Conservation (phyloP, 139 green algal species). For the Bryopsis sp. region DNA sequence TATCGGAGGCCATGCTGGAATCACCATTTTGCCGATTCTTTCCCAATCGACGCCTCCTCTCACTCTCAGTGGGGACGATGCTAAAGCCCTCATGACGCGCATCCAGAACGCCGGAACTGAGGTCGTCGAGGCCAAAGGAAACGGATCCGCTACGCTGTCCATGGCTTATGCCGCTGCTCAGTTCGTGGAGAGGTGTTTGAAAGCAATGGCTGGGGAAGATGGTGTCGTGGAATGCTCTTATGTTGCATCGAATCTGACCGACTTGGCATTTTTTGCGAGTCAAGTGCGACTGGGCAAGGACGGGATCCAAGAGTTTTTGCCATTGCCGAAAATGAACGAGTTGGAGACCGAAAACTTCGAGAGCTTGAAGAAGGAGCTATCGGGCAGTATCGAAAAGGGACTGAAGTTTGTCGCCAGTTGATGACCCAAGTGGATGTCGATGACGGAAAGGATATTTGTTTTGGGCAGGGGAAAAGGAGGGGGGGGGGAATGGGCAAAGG, state of each 20-base stretch:
- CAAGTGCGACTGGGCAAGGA: slow-evolving; percentile 54
- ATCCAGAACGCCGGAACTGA: slow-evolving; percentile 98
- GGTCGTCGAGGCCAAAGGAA: slow-evolving; percentile 88
- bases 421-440: no score
- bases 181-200: slow-evolving; percentile 64
- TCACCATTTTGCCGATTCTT: slow-evolving; percentile 96
- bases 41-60: slow-evolving; percentile 34
- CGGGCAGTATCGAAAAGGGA: slow-evolving; percentile 74
- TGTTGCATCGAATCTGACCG: slow-evolving; percentile 39
- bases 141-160: slow-evolving; percentile 86
- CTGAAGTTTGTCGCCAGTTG: slow-evolving; percentile 62
- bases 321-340: slow-evolving; percentile 59
- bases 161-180: slow-evolving; percentile 87
- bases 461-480: no score
- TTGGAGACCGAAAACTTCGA: slow-evolving; percentile 56
- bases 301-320: slow-evolving; percentile 71
- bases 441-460: no score
- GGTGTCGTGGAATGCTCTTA: slow-evolving; percentile 77
- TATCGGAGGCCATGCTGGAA: slow-evolving; percentile 91
- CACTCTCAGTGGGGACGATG: slow-evolving; percentile 5
- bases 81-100: slow-evolving; percentile 31
- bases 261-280: slow-evolving; percentile 33
- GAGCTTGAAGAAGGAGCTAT: slow-evolving; percentile 62
- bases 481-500: no score
- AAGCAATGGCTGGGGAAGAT: slow-evolving; percentile 54